Evolutionary conservation across 345 rosid species (phyloP), one percentile per base, ranked within the genome.

Genomic region (Sapria himalayana): DNA sequence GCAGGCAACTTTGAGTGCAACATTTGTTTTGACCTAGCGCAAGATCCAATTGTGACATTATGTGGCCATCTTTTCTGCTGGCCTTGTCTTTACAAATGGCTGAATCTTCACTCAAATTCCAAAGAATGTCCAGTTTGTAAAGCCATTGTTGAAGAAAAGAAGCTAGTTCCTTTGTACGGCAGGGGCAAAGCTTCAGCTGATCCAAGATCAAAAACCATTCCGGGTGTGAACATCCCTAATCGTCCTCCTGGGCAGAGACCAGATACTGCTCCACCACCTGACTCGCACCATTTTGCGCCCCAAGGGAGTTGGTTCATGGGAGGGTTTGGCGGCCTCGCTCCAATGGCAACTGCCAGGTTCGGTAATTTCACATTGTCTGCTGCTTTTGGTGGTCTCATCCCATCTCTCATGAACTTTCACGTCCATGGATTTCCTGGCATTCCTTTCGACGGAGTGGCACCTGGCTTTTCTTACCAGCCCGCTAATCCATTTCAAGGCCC

Each of bases 71-170:
- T 91, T 42, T 91, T 77, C 61, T 91, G 95, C 49, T 91, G 99
- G 99, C 99, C 99, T 34, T 91, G 99, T 52, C 79, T 91, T 29
- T 91, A 91, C 61, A 85, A 75, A 59, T 91, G 99, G 99, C 85
- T 84, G n/a, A 81, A 75, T 19, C 46, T 65, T 39, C 99, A 91
- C 47, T 84, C 95, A 1, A 67, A 63, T 9, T 75, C 78, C 1
- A 55, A 45, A 15, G 95, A 84, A 46, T 91, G 99, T 22, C 99
- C 95, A 0, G 99, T 91, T 51, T 91, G 99, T 61, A 84, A 91
- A 67, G 95, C 99, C 17, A 5, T 66, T 0, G 44, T 84, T 14
- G 76, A 91, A 58, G 95, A 91, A 72, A 79, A 84, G 49, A 75
- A 82, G 49, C 32, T 91, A 65, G 92, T 91, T 41, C 99, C 99